Evolutionary conservation across 768 basidiomycete species (phyloP), one percentile per base, ranked within the genome.

Genomic region (Trametes cubensis): DNA sequence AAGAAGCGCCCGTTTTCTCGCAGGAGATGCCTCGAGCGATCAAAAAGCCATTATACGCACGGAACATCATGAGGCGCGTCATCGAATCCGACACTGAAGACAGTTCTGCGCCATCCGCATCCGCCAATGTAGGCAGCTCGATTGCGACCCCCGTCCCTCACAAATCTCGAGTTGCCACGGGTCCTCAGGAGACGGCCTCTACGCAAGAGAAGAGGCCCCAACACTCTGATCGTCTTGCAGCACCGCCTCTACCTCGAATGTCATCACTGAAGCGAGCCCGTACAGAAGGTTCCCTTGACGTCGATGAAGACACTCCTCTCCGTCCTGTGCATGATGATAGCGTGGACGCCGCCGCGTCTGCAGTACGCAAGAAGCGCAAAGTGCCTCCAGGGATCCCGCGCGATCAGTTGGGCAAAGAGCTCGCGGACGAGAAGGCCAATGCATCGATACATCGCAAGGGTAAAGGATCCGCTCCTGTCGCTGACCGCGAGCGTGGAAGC

Each of bases 1-100:
- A n/a, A 13, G 13, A 26, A 6, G 14, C 25, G 25, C 48, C 48
- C 48, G 28, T 49, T 17, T 49, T 28, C 26, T 34, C 34, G 34
- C 34, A 34, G 34, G 34, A 34, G 5, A 34, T 34, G 34, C 34
- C 34, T 7, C 34, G 34, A 34, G 34, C 6, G 34, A 30, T 26
- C 25, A 49, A 49, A 17, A 44, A 44, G 42, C 42, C 42, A 14
- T 17, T 5, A 15, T n/a, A 20, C 20, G 10, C 20, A 28, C 48
- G 34, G 34, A 10, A 6, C 10, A 15, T 3, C 14, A 14, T 26
- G 14, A 49, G 28, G 14, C 48, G 48, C 5, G 14, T 49, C 26
- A 49, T 49, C 26, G 48, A 49, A 28, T 49, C 48, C 48, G 48
- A 49, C 6, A 15, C 48, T 14, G 48, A 49, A 28, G 48, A 49